Base-by-base conservation (phyloP, 2,329 filamentous ascomycete species). In the Trichoderma oligosporum region DNA sequence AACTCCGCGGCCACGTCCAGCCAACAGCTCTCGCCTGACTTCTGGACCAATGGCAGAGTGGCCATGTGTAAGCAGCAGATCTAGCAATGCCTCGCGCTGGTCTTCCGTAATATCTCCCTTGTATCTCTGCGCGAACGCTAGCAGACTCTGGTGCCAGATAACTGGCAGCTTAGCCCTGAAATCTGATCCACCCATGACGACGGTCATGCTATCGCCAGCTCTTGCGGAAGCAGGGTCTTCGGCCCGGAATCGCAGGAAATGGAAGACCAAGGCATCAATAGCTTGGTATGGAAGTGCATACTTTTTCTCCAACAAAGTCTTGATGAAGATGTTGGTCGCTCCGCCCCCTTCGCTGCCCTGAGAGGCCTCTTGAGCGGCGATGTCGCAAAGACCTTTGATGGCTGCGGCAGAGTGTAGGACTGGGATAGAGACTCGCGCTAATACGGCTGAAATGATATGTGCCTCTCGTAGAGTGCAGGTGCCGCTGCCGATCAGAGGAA, bases 31-130 rank as follows among this genome's bases (percentile, higher is more conserved):
- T 66, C 91, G 84, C 64, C 94, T 80, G 24, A 97, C 89, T 70
- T 97, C 94, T 0, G 94, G 91, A 0, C 91, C 91, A 62, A 99
- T 97, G 60, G 87, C 83, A 60, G 86, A 85, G 74, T 99, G 94
- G 0, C 92, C 92, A 60, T 93, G 85, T 4, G 85, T 86, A 41
- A 96, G 78, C 16, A 99, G 77, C 59, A 99, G 74, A 74, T 99
- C 94, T 5, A 99, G 76, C 49, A 99, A 75, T 0, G 91, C 89
- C 74, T 99, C 93, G 65, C 92, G 81, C 76, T 96, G 92, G 64
- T 97, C 92, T 71, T 97, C 92, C 1, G 91, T 96, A 65, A 97
- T 93, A 71, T 97, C 93, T 64, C 97, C 95, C 68, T 91, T 86
- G 75, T 97, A 99, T 57, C 93, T 82, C 74, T 97, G 89, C 24